phyloP scores from a whole-genome alignment of 805 yeast genomes.

The Jamesozyma jinghongensis region DNA sequence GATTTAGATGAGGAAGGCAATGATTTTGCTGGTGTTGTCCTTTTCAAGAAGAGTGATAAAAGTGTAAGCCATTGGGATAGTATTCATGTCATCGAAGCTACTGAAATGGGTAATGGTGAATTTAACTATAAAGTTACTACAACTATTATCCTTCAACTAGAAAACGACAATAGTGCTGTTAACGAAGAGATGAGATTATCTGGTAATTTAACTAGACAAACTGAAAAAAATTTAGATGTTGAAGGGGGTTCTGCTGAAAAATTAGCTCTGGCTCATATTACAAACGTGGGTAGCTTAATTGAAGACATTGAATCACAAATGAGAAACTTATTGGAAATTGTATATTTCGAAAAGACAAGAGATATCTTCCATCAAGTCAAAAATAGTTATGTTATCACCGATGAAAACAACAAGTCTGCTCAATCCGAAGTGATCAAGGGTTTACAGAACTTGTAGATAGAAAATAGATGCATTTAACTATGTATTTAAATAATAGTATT shows the following conservation, averaged over 20 bases:
- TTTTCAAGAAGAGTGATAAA: constrained; percentile 54
- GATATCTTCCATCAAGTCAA: constrained; percentile 73
- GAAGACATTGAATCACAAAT: constrained; percentile 85
- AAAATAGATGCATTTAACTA: neutral
- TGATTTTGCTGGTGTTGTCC: constrained; percentile 80
- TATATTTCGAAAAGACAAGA: constrained; percentile 88
- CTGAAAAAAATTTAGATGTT: constrained; percentile 42
- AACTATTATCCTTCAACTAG: constrained; percentile 73
- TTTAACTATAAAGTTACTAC: constrained; percentile 69
- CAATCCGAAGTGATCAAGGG: constrained; percentile 33
- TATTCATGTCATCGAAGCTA: constrained; percentile 82
- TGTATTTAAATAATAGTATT: neutral
- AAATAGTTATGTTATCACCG: constrained; percentile 22
- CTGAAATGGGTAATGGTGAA: constrained; percentile 30
- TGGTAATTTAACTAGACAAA: constrained; percentile 83
- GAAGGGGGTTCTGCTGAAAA: constrained; percentile 19
- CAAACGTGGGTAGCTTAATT: constrained; percentile 74
- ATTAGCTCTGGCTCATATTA: constrained; percentile 57
- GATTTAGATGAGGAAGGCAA: constrained; percentile 48
- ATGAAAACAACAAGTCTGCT: constrained; percentile 19
- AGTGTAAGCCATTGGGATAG: constrained; percentile 73
- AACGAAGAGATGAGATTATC: constrained; percentile 42
- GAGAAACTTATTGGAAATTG: constrained; percentile 83
- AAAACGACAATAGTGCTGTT: constrained; percentile 18
- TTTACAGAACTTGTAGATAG: constrained; percentile 20